A percentile compares a stretch with the other conserved stretches of the same genome.
Conservation (phyloP, 192 early-diverging fungal species). For the Backusella parvicylindrica region DNA sequence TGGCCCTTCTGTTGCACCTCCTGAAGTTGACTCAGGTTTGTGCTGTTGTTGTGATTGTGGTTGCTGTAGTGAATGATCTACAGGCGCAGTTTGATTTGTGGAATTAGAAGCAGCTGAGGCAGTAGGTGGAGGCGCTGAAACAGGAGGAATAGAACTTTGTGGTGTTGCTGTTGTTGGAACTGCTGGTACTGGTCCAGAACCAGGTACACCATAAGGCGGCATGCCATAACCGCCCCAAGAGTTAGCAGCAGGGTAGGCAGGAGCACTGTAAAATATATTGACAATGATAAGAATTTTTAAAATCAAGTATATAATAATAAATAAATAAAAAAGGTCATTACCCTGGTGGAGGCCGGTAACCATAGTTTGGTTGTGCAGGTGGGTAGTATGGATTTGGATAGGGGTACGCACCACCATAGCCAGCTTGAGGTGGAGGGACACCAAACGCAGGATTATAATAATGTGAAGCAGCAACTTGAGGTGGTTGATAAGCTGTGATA, state of each 20-base stretch:
- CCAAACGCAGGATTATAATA: constrained; percentile 4
- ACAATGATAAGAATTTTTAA: neutral
- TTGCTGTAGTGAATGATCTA: neutral
- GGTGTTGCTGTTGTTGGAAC: neutral
- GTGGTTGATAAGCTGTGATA: neutral
- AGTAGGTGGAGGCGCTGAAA: neutral
- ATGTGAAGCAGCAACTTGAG: neutral
- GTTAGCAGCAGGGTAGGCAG: neutral
- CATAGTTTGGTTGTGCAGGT: neutral
- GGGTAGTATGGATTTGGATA: constrained; percentile 4
- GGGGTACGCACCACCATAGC: neutral
- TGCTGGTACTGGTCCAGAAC: too few relatives aligned
- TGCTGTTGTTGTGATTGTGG: neutral
- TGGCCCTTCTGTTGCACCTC: neutral
- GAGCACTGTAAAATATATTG: neutral
- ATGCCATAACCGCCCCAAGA: neutral
- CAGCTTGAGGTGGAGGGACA: neutral
- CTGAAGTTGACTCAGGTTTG: neutral
- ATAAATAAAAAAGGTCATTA: neutral
- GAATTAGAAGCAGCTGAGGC: neutral
- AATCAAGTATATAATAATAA: neutral
- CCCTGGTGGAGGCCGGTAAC: neutral
- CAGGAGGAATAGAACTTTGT: neutral
- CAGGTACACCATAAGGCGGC: neutral
- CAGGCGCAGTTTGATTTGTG: neutral